phyloP scores from a whole-genome alignment of 202 grass and related monocot species.

The Panicum hallii region DNA sequence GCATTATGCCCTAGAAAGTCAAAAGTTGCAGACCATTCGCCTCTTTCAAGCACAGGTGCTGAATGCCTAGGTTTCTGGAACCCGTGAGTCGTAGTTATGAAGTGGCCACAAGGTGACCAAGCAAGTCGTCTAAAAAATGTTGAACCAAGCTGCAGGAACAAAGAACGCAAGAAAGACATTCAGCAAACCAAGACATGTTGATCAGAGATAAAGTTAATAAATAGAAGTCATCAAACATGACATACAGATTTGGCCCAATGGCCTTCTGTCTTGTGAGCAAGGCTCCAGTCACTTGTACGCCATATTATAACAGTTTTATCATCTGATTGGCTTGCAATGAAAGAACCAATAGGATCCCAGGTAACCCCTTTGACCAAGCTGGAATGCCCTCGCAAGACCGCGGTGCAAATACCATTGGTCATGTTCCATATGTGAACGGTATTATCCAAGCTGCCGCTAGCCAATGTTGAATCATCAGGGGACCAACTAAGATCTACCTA shows the following conservation, averaged over 20 bases:
- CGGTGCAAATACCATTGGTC: slow-evolving; percentile 87
- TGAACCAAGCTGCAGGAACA: slow-evolving; percentile 82
- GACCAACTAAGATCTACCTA: slow-evolving; percentile 99
- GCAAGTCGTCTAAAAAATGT: slow-evolving; percentile 94
- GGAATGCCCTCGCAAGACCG: slow-evolving; percentile 89
- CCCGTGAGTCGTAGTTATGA: slow-evolving; percentile 96
- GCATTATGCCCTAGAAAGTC: slow-evolving; percentile 99
- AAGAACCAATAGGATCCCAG: slow-evolving; percentile 99
- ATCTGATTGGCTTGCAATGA: slow-evolving; percentile 95
- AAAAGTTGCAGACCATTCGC: slow-evolving; percentile 97
- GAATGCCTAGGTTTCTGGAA: slow-evolving; percentile 99
- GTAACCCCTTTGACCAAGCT: slow-evolving; percentile 97
- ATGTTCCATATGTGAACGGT: slow-evolving; percentile 96
- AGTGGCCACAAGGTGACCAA: slow-evolving; percentile 97
- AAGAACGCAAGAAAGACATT: slow-evolving; percentile 43
- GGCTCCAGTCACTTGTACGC: slow-evolving; percentile 97
- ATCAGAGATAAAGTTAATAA: slow-evolving; percentile 31
- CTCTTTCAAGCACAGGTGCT: slow-evolving; percentile 93
- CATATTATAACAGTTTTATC: slow-evolving; percentile 98
- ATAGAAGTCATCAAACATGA: slow-evolving; percentile 38
- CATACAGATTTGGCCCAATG: slow-evolving; percentile 98
- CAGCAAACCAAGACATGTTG: slow-evolving; percentile 23
- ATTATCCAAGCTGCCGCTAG: slow-evolving; percentile 92
- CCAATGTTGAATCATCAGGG: slow-evolving; percentile 86
- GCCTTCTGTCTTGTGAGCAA: slow-evolving; percentile 93